Percentiles rank a stretch among this genome's conserved stretches.
Conservation (phyloP, 805 yeast genomes). For the Barnettozyma siamensis region DNA sequence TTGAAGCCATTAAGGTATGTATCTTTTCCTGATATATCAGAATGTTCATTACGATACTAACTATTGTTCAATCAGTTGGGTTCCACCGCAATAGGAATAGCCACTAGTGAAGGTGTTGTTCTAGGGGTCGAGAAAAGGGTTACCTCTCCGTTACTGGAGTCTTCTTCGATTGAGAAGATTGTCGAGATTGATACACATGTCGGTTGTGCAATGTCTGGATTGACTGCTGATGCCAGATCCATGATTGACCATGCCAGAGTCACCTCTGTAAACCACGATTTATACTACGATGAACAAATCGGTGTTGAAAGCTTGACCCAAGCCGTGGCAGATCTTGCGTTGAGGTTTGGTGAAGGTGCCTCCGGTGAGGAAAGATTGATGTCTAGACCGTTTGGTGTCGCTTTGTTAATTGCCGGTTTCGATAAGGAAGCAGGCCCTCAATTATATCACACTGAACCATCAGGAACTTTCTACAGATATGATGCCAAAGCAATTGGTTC, state of each 20-base stretch:
- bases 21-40: too few relatives aligned
- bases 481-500: slow-evolving; percentile 99
- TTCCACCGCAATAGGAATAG: slow-evolving; percentile 97
- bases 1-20: slow-evolving; percentile 87
- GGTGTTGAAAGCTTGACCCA: slow-evolving; percentile 93
- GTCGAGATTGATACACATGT: slow-evolving; percentile 91
- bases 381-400: slow-evolving; percentile 99
- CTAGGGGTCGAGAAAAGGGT: slow-evolving; percentile 97
- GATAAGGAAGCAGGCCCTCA: slow-evolving; percentile 95
- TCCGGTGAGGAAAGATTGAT: slow-evolving; percentile 84
- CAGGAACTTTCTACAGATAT: slow-evolving; percentile 95
- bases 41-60: slow-evolving; percentile 4
- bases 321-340: slow-evolving; percentile 92
- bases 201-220: slow-evolving; percentile 98
- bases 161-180: slow-evolving; percentile 91
- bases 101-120: slow-evolving; percentile 92
- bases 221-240: slow-evolving; percentile 97
- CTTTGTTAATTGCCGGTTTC: slow-evolving; percentile 88
- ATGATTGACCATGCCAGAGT: slow-evolving; percentile 99
- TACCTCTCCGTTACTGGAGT: slow-evolving; percentile 84
- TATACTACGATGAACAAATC: slow-evolving; percentile 88
- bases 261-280: slow-evolving; percentile 75
- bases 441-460: slow-evolving; percentile 97
- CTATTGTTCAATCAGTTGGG: slow-evolving; percentile 41
- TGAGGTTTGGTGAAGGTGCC: slow-evolving; percentile 96